phyloP scores from a whole-genome alignment of 306 rosid genomes.

The Quercus ilex region DNA sequence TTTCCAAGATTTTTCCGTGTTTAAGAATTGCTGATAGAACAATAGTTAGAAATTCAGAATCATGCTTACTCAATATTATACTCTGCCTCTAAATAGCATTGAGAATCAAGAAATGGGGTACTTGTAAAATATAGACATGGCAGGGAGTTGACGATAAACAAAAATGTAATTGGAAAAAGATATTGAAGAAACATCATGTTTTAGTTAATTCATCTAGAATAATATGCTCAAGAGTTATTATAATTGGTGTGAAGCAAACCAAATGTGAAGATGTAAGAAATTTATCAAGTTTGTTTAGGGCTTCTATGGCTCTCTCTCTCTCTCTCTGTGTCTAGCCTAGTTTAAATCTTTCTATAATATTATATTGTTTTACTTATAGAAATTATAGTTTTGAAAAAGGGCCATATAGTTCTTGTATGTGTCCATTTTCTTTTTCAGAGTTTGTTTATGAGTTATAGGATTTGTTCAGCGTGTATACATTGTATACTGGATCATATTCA shows the following conservation, averaged over 20 bases:
- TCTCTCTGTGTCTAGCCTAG: neutral
- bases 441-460: neutral
- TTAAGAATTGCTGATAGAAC: neutral
- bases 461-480: neutral
- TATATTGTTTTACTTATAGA: neutral
- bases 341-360: neutral
- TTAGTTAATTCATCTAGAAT: neutral
- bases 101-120: neutral
- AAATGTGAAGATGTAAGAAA: no score
- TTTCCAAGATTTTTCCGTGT: neutral
- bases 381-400: no score
- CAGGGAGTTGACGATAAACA: neutral
- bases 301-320: neutral
- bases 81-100: neutral
- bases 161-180: neutral
- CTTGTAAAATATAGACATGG: neutral
- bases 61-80: neutral
- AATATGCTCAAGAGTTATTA: neutral
- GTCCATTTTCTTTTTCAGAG: neutral
- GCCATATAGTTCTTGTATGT: neutral
- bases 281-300: no score
- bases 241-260: neutral
- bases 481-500: neutral
- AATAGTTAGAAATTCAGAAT: neutral
- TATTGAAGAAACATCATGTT: neutral